Base-by-base conservation (phyloP, 1,284 basidiomycete genomes). In the Agroathelia rolfsii region DNA sequence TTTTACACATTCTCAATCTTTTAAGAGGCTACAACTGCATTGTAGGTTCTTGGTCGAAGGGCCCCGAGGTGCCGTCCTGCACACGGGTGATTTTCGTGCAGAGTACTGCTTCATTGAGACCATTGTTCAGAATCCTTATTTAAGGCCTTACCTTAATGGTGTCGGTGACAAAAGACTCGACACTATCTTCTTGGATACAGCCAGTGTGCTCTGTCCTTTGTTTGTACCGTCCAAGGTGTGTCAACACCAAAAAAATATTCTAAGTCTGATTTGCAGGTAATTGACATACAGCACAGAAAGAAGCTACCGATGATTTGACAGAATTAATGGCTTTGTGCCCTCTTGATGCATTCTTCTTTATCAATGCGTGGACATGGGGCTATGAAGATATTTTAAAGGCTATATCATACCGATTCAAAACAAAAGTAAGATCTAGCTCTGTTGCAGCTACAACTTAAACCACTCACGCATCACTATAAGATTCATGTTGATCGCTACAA, bases 361-460 rank as follows among this genome's bases (percentile, higher is more conserved):
- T 96, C 41, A 90, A 96, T 45, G 54, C 72, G 0, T 96, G 93
- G 92, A 95, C 90, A 0, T 90, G 84, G 77, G 92, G 93, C 1
- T 89, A 88, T 50, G 87, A 92, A 52, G 83, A 89, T 28, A 60
- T 89, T 11, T 61, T 92, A 18, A 86, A 87, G 48, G 80, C 68
- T 0, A 61, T 94, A 2, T 69, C 80, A 0, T 56, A 61, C 2
- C 57, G 62, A 1, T 93, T 92, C 45, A 56, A 67, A 22, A 61
- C 64, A 24, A 64, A 67, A 55, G 85, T 84, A 43, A 24, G 41
- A n/a, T 42, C 26, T 25, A 28, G 12, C 49, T 46, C 21, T 43
- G 27, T 6, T 14, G 8, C 22, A 8, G 9, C 22, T n/a, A 9
- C 22, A 8, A 24, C 22, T 8, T 24, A n/a, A 24, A 8, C 8